A percentile compares a stretch with the other conserved stretches of the same genome.
Evolutionary conservation across 2,329 filamentous ascomycete genomes (phyloP).

Genomic region (Fusarium compactum): DNA sequence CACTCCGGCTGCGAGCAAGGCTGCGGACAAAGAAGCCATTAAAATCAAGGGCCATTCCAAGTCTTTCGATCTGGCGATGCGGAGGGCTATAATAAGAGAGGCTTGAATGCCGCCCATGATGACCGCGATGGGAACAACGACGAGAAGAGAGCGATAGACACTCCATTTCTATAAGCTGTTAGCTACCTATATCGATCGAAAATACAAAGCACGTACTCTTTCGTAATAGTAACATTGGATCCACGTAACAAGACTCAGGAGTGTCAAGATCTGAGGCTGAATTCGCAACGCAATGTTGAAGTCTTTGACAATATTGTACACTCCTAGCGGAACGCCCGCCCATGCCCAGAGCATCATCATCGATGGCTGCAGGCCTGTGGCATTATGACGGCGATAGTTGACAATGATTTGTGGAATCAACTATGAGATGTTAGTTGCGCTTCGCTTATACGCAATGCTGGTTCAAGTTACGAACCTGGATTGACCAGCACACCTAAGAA

Average conservation of each 20-base stretch:
- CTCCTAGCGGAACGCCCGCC: slow-evolving; percentile 75
- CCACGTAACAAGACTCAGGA: slow-evolving; percentile 59
- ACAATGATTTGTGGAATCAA: slow-evolving; percentile 77
- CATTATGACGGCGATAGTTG: slow-evolving; percentile 75
- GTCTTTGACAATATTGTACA: slow-evolving; percentile 58
- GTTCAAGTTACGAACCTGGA: slow-evolving; percentile 60
- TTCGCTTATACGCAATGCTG: background rate
- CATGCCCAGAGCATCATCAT: slow-evolving; percentile 81
- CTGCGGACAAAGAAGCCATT: slow-evolving; percentile 75
- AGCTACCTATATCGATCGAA: background rate
- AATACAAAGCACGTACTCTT: slow-evolving; percentile 40
- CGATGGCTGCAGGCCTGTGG: slow-evolving; percentile 72
- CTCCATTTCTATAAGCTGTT: slow-evolving; percentile 62
- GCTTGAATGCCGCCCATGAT: slow-evolving; percentile 71
- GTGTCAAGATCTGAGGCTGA: slow-evolving; percentile 58
- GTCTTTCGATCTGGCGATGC: slow-evolving; percentile 57
- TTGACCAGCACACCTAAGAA: slow-evolving; percentile 69
- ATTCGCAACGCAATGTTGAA: slow-evolving; percentile 58
- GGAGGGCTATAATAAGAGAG: slow-evolving; percentile 69
- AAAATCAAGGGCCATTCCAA: slow-evolving; percentile 72
- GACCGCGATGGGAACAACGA: slow-evolving; percentile 64
- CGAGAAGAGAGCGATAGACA: slow-evolving; percentile 59
- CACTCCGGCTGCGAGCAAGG: slow-evolving; percentile 73
- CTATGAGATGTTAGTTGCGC: slow-evolving; percentile 50
- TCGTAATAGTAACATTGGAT: slow-evolving; percentile 59